phyloP scores from a whole-genome alignment of 306 rosid genomes.

The Rosa lucieae region DNA sequence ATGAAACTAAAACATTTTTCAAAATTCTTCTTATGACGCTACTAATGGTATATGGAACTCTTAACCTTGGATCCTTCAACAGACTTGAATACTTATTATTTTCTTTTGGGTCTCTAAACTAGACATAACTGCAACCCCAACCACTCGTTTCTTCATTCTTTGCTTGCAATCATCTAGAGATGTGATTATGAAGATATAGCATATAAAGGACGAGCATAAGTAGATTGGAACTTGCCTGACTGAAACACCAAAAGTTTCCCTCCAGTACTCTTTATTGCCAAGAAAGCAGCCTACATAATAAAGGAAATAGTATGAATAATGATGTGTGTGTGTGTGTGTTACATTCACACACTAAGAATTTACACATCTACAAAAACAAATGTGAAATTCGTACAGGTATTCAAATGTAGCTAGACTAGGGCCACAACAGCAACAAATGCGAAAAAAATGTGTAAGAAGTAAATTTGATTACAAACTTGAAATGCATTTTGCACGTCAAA shows the following conservation, averaged over 20 bases:
- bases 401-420: background rate
- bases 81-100: background rate
- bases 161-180: background rate
- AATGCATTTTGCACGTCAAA: background rate
- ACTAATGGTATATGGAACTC: background rate
- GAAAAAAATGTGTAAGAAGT: background rate
- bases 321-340: too few relatives aligned
- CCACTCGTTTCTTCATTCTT: background rate
- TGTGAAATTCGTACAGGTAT: background rate
- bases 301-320: constrained; percentile 6
- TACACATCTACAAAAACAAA: background rate
- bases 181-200: background rate
- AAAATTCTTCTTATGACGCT: background rate
- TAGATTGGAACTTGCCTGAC: constrained; percentile 63
- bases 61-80: background rate
- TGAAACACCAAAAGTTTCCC: constrained; percentile 94
- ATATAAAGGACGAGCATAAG: background rate
- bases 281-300: constrained; percentile 74
- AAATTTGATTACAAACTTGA: background rate
- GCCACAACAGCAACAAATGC: background rate
- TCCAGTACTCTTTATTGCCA: constrained; percentile 92
- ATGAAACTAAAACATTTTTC: background rate
- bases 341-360: background rate
- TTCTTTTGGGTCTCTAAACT: background rate
- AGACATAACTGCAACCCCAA: background rate